Conservation (phyloP, 2,329 filamentous ascomycete genomes). For the Trichophyton benhamiae region DNA sequence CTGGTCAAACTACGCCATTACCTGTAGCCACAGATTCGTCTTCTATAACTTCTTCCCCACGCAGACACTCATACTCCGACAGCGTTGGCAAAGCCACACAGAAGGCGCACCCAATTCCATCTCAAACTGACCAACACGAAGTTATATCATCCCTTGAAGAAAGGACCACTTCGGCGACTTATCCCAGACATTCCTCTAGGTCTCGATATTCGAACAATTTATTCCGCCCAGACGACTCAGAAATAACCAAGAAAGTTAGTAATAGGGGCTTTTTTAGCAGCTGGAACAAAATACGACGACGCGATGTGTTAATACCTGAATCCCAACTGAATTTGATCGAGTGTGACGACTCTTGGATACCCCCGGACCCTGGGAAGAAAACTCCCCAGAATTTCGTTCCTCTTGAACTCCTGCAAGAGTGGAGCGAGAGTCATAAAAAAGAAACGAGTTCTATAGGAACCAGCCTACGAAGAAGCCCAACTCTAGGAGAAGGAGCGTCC, state of each 20-base stretch:
- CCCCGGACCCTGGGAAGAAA: constrained; percentile 20
- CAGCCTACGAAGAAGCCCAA: not conserved
- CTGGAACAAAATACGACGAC: constrained; percentile 28
- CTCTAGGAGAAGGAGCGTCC: not conserved
- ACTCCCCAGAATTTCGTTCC: constrained; percentile 25
- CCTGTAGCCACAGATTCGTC: not conserved
- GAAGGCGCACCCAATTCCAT: not conserved
- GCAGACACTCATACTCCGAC: not conserved
- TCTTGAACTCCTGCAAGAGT: constrained; percentile 23
- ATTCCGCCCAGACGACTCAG: not conserved
- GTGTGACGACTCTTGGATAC: constrained; percentile 30
- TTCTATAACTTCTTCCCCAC: not conserved
- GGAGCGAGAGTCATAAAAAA: constrained; percentile 14
- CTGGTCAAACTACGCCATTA: not conserved
- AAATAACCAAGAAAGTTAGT: no score
- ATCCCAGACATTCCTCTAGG: not conserved
- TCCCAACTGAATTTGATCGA: constrained; percentile 42
- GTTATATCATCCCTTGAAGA: not conserved
- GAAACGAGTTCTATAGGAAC: not conserved
- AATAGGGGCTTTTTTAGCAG: constrained; percentile 11
- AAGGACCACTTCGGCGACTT: no score
- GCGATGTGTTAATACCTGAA: constrained; percentile 35
- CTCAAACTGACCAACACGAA: not conserved
- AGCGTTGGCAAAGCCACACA: not conserved
- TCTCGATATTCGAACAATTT: not conserved